Evolutionary conservation across 2,329 filamentous ascomycete species (phyloP).

Genomic region (Alternaria arbusti): DNA sequence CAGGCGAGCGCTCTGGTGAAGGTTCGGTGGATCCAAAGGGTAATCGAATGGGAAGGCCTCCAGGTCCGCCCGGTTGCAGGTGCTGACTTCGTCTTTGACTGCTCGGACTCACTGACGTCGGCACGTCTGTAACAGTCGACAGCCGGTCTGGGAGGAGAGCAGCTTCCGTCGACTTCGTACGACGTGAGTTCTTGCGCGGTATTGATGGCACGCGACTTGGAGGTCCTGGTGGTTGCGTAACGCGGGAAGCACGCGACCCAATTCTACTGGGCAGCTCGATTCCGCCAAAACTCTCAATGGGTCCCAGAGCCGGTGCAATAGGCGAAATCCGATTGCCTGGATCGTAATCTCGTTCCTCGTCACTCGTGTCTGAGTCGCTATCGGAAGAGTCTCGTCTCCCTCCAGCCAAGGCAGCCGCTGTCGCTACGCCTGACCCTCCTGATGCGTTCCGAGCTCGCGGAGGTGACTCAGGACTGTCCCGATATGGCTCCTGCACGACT

Average conservation of each 20-base stretch:
- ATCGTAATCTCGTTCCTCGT: slow-evolving; percentile 50
- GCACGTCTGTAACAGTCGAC: slow-evolving; percentile 35
- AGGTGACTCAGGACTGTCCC: slow-evolving; percentile 55
- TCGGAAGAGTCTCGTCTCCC: slow-evolving; percentile 54
- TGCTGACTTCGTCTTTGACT: slow-evolving; percentile 24
- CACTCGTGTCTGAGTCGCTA: slow-evolving; percentile 44
- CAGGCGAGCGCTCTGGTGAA: slow-evolving; percentile 45
- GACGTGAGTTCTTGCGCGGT: slow-evolving; percentile 73
- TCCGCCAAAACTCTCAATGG: slow-evolving; percentile 63
- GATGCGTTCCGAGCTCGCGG: slow-evolving; percentile 4
- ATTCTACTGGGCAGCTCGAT: slow-evolving; percentile 70
- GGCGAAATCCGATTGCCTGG: slow-evolving; percentile 55
- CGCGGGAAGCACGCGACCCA: slow-evolving; percentile 63
- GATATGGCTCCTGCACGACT: slow-evolving; percentile 55
- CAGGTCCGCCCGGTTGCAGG: slow-evolving; percentile 35
- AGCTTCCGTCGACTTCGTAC: slow-evolving; percentile 38
- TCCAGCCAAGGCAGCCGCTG: slow-evolving; percentile 22
- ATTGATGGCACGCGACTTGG: slow-evolving; percentile 54
- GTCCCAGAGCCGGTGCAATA: slow-evolving; percentile 64
- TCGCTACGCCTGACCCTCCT: slow-evolving; percentile 20
- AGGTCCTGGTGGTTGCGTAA: slow-evolving; percentile 23
- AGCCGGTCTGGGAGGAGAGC: slow-evolving; percentile 35
- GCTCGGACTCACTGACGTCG: slow-evolving; percentile 20
- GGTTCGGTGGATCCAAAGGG: slow-evolving; percentile 47
- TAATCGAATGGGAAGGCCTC: slow-evolving; percentile 37